phyloP scores from a whole-genome alignment of 108 stramenopile species.

The Skeletonema potamos region DNA sequence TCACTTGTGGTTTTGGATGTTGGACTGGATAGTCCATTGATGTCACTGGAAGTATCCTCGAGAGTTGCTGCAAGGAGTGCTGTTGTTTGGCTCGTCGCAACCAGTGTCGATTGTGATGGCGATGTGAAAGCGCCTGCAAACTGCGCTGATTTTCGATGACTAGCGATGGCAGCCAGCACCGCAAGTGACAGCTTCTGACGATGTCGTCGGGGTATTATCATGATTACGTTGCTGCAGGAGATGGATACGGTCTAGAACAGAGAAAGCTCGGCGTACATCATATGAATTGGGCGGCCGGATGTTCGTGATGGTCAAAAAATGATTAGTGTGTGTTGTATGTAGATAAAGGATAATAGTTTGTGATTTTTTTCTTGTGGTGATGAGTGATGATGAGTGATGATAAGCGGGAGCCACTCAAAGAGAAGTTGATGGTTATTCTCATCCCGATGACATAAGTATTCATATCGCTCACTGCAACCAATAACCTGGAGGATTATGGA shows the following conservation, averaged over 20 bases:
- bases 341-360: no score
- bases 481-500: no score
- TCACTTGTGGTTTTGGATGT: conserved; percentile 2
- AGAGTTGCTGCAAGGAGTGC: neutral
- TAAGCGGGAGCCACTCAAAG: no score
- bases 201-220: neutral
- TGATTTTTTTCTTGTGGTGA: no score
- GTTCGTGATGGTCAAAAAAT: no score
- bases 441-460: no score
- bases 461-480: no score
- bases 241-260: neutral
- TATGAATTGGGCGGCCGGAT: no score
- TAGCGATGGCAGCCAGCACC: neutral
- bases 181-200: neutral
- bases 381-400: no score
- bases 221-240: neutral
- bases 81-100: neutral
- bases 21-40: conserved; percentile 9
- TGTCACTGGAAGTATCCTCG: conserved; percentile 7
- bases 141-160: neutral
- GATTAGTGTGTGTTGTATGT: no score
- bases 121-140: neutral
- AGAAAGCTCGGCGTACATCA: no score
- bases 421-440: no score
- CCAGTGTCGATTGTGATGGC: neutral